Evolutionary conservation across 2,329 filamentous ascomycete genomes (phyloP), one percentile per base, ranked within the genome.

Genomic region (Sporothrix schenckii): DNA sequence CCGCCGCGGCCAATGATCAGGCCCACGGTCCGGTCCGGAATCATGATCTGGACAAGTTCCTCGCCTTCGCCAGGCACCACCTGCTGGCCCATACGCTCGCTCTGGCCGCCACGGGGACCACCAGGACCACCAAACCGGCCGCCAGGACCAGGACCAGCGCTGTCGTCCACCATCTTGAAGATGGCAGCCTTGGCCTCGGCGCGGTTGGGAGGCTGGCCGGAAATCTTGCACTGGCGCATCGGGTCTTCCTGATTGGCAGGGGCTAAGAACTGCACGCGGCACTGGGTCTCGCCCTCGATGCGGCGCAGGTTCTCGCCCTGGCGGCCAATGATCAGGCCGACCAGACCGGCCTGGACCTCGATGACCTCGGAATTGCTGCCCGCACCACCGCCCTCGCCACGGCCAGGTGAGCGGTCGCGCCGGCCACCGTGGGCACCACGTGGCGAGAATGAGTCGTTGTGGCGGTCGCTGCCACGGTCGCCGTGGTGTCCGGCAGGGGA

Each of bases 1-100:
- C 93, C 93, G 53, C 92, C 92, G 75, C 93, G 91, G n/a, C 93
- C 93, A 77, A 97, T 97, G 75, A 97, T 97, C 60, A 97, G 84
- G 67, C 93, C 93, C 72, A 97, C 93, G 10, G 93, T 97, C 76
- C 93, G 90, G 81, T 97, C 93, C 61, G 93, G 93, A 21, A 97
- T 93, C 92, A 97, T 95, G 76, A 97, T 96, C 80, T 97, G 92
- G 78, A 93, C 89, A 77, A 89, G 92, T 75, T 94, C 91, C 79
- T 97, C 93, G 72, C 91, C 92, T 72, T 94, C 92, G 72, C 90
- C 88, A 71, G 92, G 83, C 56, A 86, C 19, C 2, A 21, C 30
- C 10, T 21, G 27, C 19, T n/a, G 21, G 1, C 79, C 80, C 19
- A 9, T 50, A 19, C 49, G 49, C 16, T 50, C 49, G 49, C n/a